These are phyloP conservation scores for Fusarium cicatricum DNA, from an alignment of 2,329 filamentous ascomycete species.

Conservation along the genomic window DNA sequence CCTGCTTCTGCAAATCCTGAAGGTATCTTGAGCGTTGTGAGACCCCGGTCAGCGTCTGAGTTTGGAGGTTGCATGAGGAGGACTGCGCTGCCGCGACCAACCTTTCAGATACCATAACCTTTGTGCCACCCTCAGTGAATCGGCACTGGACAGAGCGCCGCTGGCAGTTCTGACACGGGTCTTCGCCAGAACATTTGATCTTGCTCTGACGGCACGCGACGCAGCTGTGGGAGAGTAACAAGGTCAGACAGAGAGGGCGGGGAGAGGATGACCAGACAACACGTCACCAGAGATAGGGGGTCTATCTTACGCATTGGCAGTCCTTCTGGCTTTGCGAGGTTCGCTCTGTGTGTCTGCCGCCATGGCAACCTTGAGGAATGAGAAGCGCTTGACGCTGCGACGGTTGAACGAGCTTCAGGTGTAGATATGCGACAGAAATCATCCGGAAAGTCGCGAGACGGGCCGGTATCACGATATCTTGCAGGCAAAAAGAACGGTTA, in stretches of 20 bases:
- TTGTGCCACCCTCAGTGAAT: slow-evolving; percentile 43
- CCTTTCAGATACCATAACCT: slow-evolving; percentile 47
- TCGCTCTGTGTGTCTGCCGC: slow-evolving; percentile 17
- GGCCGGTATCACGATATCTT: slow-evolving; percentile 7
- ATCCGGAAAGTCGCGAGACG: slow-evolving; percentile 1
- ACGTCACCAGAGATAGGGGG: not conserved
- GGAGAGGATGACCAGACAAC: not conserved
- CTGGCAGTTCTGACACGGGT: slow-evolving; percentile 46
- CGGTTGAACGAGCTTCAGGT: not conserved
- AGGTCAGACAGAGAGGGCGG: not conserved
- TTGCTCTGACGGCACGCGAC: slow-evolving; percentile 46
- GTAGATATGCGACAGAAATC: not conserved
- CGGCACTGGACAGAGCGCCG: slow-evolving; percentile 43
- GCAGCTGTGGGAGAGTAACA: slow-evolving; percentile 33
- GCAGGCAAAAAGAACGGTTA: slow-evolving; percentile 11
- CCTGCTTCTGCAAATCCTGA: slow-evolving; percentile 36
- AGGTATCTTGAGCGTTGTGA: slow-evolving; percentile 30
- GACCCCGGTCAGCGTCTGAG: slow-evolving; percentile 6
- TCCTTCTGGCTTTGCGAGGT: slow-evolving; percentile 36
- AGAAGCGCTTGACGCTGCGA: not conserved
- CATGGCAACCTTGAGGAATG: slow-evolving; percentile 9
- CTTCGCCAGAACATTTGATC: slow-evolving; percentile 47
- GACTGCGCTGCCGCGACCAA: slow-evolving; percentile 10
- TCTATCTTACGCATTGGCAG: slow-evolving; percentile 40
- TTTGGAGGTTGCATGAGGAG: not conserved